Conservation (phyloP, 1,284 basidiomycete genomes). For the Kwoniella shivajii region DNA sequence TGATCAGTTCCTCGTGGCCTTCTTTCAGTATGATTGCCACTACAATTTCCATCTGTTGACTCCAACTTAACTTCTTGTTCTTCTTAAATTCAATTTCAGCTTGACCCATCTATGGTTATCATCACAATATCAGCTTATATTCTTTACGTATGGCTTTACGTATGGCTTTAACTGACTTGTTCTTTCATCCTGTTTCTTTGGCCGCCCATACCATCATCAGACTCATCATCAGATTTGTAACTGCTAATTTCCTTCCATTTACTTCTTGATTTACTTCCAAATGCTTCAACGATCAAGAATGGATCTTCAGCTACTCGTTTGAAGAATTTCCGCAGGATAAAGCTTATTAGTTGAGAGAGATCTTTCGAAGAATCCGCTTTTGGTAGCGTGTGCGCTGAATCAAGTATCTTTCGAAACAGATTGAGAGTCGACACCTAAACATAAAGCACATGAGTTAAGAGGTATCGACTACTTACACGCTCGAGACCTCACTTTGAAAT, state of each 20-base stretch:
- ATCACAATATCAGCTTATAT: conserved; percentile 2
- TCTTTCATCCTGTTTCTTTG: conserved; percentile 49
- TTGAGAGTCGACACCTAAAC: conserved; percentile 77
- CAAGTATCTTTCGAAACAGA: conserved; percentile 79
- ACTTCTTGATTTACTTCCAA: conserved; percentile 84
- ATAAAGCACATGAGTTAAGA: neutral
- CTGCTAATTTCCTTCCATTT: conserved; percentile 82
- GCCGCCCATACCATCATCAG: conserved; percentile 57
- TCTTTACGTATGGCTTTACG: neutral
- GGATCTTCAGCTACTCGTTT: conserved; percentile 78
- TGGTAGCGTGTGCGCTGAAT: conserved; percentile 73
- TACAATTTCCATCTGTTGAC: conserved; percentile 82
- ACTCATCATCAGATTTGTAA: conserved; percentile 66
- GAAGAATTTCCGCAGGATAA: conserved; percentile 86
- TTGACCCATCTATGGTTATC: conserved; percentile 44
- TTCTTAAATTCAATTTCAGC: conserved; percentile 80
- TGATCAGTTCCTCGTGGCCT: conserved; percentile 65
- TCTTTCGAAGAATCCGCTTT: conserved; percentile 78
- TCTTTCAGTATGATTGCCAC: conserved; percentile 72
- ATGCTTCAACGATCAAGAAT: conserved; percentile 82
- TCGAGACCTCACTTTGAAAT: conserved; percentile 75
- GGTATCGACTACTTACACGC: no score
- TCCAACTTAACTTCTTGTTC: conserved; percentile 73
- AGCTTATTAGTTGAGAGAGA: conserved; percentile 77
- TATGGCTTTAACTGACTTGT: conserved; percentile 48